Evolutionary conservation across 257 asterid species (phyloP).

Genomic region (Salvia miltiorrhiza): DNA sequence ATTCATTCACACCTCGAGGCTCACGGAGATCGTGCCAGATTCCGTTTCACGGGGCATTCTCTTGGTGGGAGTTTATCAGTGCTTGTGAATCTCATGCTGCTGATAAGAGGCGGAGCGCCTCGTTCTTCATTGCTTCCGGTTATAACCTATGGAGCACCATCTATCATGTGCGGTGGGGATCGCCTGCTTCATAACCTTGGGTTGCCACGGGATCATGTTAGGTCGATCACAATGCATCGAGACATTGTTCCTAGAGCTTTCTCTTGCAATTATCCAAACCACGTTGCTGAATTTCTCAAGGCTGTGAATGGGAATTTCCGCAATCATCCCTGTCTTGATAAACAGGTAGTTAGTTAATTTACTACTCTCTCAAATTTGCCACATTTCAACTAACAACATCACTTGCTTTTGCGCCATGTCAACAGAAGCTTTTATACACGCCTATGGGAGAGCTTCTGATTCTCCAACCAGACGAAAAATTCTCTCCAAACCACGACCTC

Average conservation of each 20-base stretch:
- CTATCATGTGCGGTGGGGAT: constrained; percentile 97
- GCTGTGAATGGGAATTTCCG: constrained; percentile 84
- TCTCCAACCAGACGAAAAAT: constrained; percentile 79
- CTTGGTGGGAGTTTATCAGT: constrained; percentile 94
- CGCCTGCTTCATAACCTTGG: constrained; percentile 54
- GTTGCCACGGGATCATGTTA: constrained; percentile 68
- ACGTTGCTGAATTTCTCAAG: constrained; percentile 83
- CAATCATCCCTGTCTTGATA: constrained; percentile 69
- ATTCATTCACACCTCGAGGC: constrained; percentile 54
- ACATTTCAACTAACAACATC: neutral
- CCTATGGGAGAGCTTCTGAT: constrained; percentile 88
- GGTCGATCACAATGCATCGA: constrained; percentile 77
- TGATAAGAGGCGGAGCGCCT: constrained; percentile 70
- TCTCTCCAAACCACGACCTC: constrained; percentile 82
- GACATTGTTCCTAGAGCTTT: constrained; percentile 97
- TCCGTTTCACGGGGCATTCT: constrained; percentile 91
- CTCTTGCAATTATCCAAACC: constrained; percentile 84
- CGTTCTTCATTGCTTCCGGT: constrained; percentile 75
- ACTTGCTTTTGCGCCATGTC: neutral
- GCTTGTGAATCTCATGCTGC: constrained; percentile 77
- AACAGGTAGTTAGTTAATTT: constrained; percentile 47
- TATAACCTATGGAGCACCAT: constrained; percentile 80
- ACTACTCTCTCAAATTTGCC: neutral
- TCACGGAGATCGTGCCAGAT: constrained; percentile 50
- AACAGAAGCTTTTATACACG: constrained; percentile 67